These are phyloP conservation scores for Yamadazyma atmosphaerica DNA, from an alignment of 1,139 yeast genomes.

Conservation along the genomic window DNA sequence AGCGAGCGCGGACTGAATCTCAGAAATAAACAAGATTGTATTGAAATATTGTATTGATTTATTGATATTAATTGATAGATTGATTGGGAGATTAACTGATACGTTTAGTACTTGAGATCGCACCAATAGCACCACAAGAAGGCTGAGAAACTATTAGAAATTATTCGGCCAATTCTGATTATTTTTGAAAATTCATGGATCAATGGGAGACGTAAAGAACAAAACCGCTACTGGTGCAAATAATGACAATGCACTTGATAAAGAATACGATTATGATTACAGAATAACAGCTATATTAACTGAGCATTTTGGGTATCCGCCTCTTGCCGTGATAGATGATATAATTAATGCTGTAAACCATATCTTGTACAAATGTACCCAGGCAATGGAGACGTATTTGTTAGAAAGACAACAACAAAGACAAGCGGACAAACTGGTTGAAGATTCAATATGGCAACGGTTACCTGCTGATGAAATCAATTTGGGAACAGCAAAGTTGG, in stretches of 20 bases:
- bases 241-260: background rate
- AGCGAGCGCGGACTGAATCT: too few species aligned
- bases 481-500: conserved; percentile 78
- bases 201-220: too few species aligned
- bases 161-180: too few species aligned
- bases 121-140: too few species aligned
- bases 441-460: conserved; percentile 15
- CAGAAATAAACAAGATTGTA: too few species aligned
- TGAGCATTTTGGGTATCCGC: conserved; percentile 86
- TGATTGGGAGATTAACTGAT: too few species aligned
- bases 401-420: conserved; percentile 28
- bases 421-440: conserved; percentile 11
- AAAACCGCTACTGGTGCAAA: background rate
- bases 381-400: conserved; percentile 73
- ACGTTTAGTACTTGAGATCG: too few species aligned
- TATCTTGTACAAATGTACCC: conserved; percentile 78
- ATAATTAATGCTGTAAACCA: conserved; percentile 87
- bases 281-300: conserved; percentile 42
- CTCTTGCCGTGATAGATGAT: conserved; percentile 84
- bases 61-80: too few species aligned
- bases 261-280: conserved; percentile 8
- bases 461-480: conserved; percentile 54
- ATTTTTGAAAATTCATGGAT: too few species aligned
- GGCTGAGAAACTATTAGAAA: too few species aligned
- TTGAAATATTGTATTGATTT: too few species aligned